Evolutionary conservation across 371 early-diverging fungal species (phyloP), one percentile per base, ranked within the genome.

Genomic region (Mortierella sp.): DNA sequence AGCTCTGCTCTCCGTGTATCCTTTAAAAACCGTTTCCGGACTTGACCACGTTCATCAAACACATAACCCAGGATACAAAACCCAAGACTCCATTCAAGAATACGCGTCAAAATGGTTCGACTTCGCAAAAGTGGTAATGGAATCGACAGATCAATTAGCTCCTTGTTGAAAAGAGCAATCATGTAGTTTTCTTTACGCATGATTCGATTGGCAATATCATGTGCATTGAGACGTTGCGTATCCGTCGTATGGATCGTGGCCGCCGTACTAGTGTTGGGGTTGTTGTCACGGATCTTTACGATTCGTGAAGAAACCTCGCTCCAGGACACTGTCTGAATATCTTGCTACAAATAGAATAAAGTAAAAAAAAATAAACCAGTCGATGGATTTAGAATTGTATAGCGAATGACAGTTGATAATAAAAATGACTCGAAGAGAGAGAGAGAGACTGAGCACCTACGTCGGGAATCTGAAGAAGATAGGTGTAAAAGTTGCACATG

Each of bases 141-240:
- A 5, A 94, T 84, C 1, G 87, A 81, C 19, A 97, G 85, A 63
- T 97, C 86, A 21, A 99, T 81, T 19, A 96, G 65, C 37, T 97
- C 95, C 73, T 95, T 95, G 87, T 97, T 97, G 82, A 97, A 93
- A 56, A 99, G 76, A 9, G 97, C 98, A 64, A 98, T 92, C 83
- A 98, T 80, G 79, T 97, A 98, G 82, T 99, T 99, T 48, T 99
- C 99, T 62, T 92, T 89, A n/a, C 98, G 92, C 94, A 98, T 90
- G 65, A 99, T 97, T 43, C 98, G 90, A 81, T 94, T 95, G 19
- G 97, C 91, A 44, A 98, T 92, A 58, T 85, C 89, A 67, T 95
- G 94, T 9, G 94, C 97, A 69, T 96, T 92, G 30, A 99, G 79
- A n/a, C 88, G 85, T 60, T 84, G 75, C 29, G 79, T 74, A 30